Conservation (phyloP, 495 filamentous ascomycete species). For the Penicillium paxilli region DNA sequence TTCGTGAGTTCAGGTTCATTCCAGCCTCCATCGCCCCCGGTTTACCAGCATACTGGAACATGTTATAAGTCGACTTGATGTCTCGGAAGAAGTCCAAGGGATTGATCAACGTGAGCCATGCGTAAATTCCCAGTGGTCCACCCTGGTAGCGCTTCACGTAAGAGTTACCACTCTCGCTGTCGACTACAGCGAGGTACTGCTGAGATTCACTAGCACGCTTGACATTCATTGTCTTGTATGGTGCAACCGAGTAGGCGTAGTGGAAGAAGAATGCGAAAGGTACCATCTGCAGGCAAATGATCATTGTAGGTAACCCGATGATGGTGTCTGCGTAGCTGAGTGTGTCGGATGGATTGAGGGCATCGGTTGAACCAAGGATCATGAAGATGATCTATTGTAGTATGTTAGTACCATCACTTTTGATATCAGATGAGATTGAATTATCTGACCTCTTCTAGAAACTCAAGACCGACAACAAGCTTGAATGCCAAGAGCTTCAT, state of each 20-base stretch:
- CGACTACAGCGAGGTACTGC: constrained; percentile 5
- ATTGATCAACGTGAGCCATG: constrained; percentile 15
- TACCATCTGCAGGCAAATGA: constrained; percentile 38
- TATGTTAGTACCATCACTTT: too few relatives aligned
- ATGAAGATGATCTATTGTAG: constrained; percentile 26
- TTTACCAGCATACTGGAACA: neutral
- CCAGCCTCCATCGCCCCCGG: neutral
- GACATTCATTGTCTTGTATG: constrained; percentile 13
- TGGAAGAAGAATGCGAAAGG: constrained; percentile 33
- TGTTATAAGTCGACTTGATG: constrained; percentile 3
- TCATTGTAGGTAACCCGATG: constrained; percentile 31
- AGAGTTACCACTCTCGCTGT: neutral
- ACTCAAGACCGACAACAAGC: constrained; percentile 30
- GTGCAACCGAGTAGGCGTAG: constrained; percentile 28
- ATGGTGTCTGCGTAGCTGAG: constrained; percentile 34
- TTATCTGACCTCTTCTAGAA: constrained; percentile 24
- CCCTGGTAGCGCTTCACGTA: constrained; percentile 13
- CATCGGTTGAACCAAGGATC: constrained; percentile 25
- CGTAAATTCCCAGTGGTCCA: constrained; percentile 10
- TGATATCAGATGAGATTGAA: neutral
- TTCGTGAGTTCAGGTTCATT: neutral
- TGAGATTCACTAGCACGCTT: neutral
- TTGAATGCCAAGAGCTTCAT: constrained; percentile 35
- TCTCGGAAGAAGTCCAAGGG: constrained; percentile 9
- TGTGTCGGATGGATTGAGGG: constrained; percentile 18